Conservation (phyloP, 768 basidiomycete species). For the Saitozyma podzolica region DNA sequence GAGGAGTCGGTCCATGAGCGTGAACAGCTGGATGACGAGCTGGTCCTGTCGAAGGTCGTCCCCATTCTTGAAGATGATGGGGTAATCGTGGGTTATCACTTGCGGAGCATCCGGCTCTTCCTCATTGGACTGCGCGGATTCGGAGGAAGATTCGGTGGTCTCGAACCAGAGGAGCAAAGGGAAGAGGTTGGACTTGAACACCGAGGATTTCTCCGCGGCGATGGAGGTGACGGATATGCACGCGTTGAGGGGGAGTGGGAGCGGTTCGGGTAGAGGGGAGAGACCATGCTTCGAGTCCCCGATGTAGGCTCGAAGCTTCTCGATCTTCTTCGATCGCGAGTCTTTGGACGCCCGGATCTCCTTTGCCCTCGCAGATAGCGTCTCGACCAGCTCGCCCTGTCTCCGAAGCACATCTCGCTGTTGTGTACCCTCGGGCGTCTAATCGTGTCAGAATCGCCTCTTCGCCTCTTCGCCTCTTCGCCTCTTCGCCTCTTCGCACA, state of each 20-base stretch:
- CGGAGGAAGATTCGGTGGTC: constrained; percentile 62
- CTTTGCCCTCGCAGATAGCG: constrained; percentile 77
- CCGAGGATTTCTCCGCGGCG: constrained; percentile 83
- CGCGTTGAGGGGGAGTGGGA: constrained; percentile 92
- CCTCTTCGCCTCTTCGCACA: background rate
- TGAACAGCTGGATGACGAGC: constrained; percentile 96
- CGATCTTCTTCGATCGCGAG: constrained; percentile 93
- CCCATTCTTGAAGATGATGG: constrained; percentile 97
- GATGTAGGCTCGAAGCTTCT: constrained; percentile 82
- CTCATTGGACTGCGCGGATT: constrained; percentile 14
- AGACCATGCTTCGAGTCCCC: constrained; percentile 82
- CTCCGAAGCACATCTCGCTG: constrained; percentile 85
- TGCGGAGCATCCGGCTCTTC: constrained; percentile 54
- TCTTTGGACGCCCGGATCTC: constrained; percentile 89
- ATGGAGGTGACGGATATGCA: constrained; percentile 79
- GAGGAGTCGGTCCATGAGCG: constrained; percentile 90
- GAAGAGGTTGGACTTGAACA: constrained; percentile 96
- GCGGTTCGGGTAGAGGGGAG: constrained; percentile 65
- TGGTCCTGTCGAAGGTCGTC: constrained; percentile 99
- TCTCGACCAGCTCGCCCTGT: constrained; percentile 85
- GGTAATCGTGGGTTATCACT: constrained; percentile 62
- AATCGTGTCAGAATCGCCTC: constrained; percentile 53
- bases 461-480: background rate
- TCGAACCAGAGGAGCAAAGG: constrained; percentile 89
- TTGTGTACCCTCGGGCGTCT: constrained; percentile 65